A percentile compares a stretch with the other conserved stretches of the same genome.
Evolutionary conservation across 495 filamentous ascomycete genomes (phyloP).

Genomic region (Xanthoparmelia taractica): DNA sequence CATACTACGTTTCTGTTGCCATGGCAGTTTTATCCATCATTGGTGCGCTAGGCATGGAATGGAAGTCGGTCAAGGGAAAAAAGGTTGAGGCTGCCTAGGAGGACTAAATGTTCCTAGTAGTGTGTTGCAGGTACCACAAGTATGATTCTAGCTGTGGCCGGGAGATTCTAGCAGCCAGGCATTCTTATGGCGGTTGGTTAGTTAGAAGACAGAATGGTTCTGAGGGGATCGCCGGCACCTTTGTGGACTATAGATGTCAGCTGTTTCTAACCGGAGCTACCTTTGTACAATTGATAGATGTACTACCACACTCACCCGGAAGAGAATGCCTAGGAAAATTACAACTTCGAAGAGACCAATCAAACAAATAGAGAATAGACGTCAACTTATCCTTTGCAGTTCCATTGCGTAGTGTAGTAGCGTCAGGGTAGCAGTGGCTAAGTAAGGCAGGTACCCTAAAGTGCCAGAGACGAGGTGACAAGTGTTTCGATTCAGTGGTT

Average conservation of each 20-base stretch:
- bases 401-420: too few relatives aligned
- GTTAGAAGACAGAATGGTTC: background rate
- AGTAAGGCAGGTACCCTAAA: too few relatives aligned
- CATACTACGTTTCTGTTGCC: conserved; percentile 63
- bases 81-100: conserved; percentile 31
- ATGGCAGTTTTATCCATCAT: conserved; percentile 54
- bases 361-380: too few relatives aligned
- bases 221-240: background rate
- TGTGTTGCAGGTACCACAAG: background rate
- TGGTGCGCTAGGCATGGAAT: conserved; percentile 57
- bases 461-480: too few relatives aligned
- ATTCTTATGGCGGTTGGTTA: background rate
- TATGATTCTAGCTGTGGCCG: background rate
- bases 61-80: conserved; percentile 80
- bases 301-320: background rate
- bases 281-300: background rate
- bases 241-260: background rate
- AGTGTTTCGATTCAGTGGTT: too few relatives aligned
- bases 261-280: background rate
- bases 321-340: background rate
- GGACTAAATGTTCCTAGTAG: background rate
- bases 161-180: background rate
- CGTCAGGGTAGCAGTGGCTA: too few relatives aligned
- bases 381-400: too few relatives aligned
- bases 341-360: background rate